Conservation (phyloP, 345 rosid genomes). For the Citrus medica region DNA sequence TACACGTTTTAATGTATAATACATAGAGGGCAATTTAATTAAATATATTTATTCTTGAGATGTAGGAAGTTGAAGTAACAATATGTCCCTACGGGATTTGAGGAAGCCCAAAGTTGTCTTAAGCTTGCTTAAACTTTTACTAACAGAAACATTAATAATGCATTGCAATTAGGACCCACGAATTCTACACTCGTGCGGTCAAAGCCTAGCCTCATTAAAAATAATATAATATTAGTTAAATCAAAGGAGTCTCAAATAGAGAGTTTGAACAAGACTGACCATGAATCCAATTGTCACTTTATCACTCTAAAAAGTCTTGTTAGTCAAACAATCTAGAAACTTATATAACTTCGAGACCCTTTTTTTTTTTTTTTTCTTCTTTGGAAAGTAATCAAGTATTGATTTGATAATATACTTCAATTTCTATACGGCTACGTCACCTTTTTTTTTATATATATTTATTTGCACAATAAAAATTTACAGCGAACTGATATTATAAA, state of each 20-base stretch:
- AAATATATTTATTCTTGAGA: constrained; percentile 8
- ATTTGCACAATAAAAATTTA: too few relatives aligned
- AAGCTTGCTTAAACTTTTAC: constrained; percentile 26
- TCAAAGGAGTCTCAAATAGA: constrained; percentile 16
- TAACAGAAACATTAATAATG: constrained; percentile 19
- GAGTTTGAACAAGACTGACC: constrained; percentile 16
- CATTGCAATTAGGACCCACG: constrained; percentile 14
- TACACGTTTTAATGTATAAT: not conserved
- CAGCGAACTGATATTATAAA: too few relatives aligned
- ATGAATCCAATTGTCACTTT: constrained; percentile 7
- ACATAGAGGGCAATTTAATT: not conserved
- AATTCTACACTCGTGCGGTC: constrained; percentile 58
- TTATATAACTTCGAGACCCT: not conserved
- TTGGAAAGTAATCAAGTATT: not conserved
- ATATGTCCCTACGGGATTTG: constrained; percentile 39
- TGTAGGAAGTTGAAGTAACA: constrained; percentile 43
- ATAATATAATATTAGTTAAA: not conserved
- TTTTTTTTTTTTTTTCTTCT: too few relatives aligned
- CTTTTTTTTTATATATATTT: not conserved
- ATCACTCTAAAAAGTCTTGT: not conserved
- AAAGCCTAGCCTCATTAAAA: constrained; percentile 12
- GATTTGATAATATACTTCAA: not conserved
- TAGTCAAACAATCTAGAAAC: constrained; percentile 21
- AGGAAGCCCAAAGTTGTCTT: constrained; percentile 27
- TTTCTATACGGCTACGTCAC: not conserved